Evolutionary conservation across 495 filamentous ascomycete genomes (phyloP).

Genomic region (Baudoinia panamericana): DNA sequence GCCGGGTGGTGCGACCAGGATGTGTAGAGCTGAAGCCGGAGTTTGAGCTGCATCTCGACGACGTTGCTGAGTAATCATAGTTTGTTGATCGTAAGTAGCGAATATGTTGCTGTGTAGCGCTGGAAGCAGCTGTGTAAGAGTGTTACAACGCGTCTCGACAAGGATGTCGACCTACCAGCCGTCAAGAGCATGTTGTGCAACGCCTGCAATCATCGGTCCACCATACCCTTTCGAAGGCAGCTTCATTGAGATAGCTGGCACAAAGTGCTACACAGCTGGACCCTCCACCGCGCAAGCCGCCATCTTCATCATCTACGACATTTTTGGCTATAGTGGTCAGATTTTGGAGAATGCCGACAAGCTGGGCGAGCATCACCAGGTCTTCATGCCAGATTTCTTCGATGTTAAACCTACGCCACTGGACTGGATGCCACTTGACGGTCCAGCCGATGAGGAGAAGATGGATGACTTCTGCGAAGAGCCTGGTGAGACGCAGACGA

Average conservation of each 20-base stretch:
- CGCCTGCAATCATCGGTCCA: slow-evolving; percentile 1
- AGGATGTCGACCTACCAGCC: slow-evolving; percentile 1
- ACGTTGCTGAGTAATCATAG: too few species aligned
- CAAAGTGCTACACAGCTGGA: neutral
- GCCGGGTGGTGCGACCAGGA: too few species aligned
- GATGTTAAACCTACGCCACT: slow-evolving; percentile 5
- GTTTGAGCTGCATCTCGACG: too few species aligned
- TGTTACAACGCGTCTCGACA: too few species aligned
- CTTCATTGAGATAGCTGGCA: neutral
- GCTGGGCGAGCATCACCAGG: slow-evolving; percentile 6
- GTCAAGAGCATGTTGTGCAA: slow-evolving; percentile 3
- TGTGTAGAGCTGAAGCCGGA: too few species aligned
- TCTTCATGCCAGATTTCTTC: slow-evolving; percentile 14
- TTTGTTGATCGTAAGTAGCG: too few species aligned
- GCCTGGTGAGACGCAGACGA: slow-evolving; percentile 5
- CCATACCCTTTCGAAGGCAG: neutral
- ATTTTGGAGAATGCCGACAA: slow-evolving; percentile 8
- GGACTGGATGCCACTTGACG: slow-evolving; percentile 7
- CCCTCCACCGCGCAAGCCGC: slow-evolving; percentile 2
- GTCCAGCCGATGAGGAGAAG: neutral
- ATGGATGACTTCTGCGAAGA: slow-evolving; percentile 6
- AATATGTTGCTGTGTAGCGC: too few species aligned
- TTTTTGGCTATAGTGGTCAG: slow-evolving; percentile 11
- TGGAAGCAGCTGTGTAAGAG: too few species aligned
- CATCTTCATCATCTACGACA: slow-evolving; percentile 13